Evolutionary conservation across 768 basidiomycete species (phyloP).

Genomic region (Trametopsis cervina): DNA sequence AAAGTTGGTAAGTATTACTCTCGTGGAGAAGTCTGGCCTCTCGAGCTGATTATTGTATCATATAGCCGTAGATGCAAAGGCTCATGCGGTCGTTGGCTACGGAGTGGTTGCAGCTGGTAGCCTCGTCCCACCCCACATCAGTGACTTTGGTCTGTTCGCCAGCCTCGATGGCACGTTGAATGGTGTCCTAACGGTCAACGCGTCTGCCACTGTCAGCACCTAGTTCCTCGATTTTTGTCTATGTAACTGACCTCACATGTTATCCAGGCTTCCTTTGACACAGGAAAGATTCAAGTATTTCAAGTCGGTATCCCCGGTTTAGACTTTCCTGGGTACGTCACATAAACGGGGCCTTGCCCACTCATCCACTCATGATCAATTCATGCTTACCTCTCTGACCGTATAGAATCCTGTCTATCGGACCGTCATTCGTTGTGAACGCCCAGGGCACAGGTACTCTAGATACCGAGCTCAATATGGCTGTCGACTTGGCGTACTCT

Average conservation of each 20-base stretch:
- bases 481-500: constrained; percentile 36
- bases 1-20: constrained; percentile 11
- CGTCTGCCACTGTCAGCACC: constrained; percentile 28
- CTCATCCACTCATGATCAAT: background rate
- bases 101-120: constrained; percentile 38
- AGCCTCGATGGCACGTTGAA: constrained; percentile 33
- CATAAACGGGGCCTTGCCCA: too few species aligned
- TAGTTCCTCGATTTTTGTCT: too few species aligned
- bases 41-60: background rate
- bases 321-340: constrained; percentile 32
- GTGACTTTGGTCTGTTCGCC: constrained; percentile 10
- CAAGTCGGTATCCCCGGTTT: constrained; percentile 40
- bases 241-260: too few species aligned
- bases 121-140: constrained; percentile 29
- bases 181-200: constrained; percentile 31
- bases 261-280: constrained; percentile 24
- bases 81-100: constrained; percentile 26
- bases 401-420: constrained; percentile 35
- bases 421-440: constrained; percentile 39
- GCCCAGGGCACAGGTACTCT: constrained; percentile 23
- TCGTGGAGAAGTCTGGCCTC: background rate
- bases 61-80: constrained; percentile 23
- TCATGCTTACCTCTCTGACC: background rate
- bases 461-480: constrained; percentile 33
- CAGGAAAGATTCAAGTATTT: constrained; percentile 35